phyloP scores from a whole-genome alignment of 2,329 filamentous ascomycete genomes.

The Ambrosiella cleistominuta region DNA sequence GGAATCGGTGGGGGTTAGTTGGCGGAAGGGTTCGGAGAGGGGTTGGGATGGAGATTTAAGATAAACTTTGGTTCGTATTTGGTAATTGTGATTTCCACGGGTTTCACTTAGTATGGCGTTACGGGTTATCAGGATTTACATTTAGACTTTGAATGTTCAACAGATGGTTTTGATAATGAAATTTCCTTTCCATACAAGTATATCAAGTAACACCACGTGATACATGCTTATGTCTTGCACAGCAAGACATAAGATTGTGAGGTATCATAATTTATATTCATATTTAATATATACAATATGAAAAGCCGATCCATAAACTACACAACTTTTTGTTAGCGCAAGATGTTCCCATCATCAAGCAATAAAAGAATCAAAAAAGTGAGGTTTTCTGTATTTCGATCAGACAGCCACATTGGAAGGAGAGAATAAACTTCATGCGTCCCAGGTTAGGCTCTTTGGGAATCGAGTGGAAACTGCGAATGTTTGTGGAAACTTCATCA shows the following conservation, averaged over 20 bases:
- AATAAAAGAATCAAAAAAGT: background rate
- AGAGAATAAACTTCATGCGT: conserved; percentile 49
- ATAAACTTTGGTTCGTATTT: no score
- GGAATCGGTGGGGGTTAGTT: conserved; percentile 80
- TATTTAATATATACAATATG: no score
- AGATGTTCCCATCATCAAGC: background rate
- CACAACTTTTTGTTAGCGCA: conserved; percentile 8
- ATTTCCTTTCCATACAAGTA: background rate
- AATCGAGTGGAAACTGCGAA: conserved; percentile 85
- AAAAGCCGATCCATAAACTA: background rate
- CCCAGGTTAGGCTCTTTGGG: conserved; percentile 48
- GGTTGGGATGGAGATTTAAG: conserved; percentile 15
- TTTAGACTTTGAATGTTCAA: no score
- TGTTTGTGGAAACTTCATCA: conserved; percentile 62
- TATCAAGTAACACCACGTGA: background rate
- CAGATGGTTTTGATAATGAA: background rate
- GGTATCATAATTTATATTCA: conserved; percentile 12
- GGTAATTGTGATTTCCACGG: no score
- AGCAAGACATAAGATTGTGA: background rate
- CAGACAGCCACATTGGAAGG: conserved; percentile 56
- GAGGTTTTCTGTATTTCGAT: conserved; percentile 20
- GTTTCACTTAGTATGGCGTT: no score
- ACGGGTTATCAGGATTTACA: no score
- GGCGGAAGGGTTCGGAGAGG: conserved; percentile 41
- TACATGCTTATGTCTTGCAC: no score